Percentiles rank a stretch among this genome's conserved stretches.
Evolutionary conservation across 331 rosid genomes (phyloP).

Genomic region (Prunus yedoensis): DNA sequence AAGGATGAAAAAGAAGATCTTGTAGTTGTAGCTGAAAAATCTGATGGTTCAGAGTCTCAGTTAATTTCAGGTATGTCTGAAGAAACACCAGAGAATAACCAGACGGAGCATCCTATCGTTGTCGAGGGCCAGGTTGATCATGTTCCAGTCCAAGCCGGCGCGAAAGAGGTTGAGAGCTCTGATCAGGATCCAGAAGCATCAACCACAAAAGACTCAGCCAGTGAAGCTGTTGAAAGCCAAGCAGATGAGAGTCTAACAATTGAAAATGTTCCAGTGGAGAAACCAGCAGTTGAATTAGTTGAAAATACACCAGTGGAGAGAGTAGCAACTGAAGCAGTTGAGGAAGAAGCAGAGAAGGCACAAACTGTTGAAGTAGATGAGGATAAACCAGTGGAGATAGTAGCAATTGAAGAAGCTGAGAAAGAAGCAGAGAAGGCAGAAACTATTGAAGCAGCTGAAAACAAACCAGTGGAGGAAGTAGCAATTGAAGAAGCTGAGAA

Average conservation of each 20-base stretch:
- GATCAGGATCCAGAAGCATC: not conserved
- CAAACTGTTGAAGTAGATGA: not conserved
- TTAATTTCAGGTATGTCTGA: constrained; percentile 1
- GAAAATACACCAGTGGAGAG: not conserved
- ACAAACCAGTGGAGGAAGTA: not conserved
- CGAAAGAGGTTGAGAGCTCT: not conserved
- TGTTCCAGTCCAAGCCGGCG: not conserved
- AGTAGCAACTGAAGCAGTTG: not conserved
- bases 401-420: not conserved
- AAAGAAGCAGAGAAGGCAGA: not conserved
- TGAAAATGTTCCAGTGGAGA: not conserved
- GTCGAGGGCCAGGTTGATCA: constrained; percentile 6
- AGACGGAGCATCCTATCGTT: not conserved
- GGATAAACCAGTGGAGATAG: not conserved
- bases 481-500: not conserved
- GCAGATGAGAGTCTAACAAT: not conserved
- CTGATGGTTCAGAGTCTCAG: not conserved
- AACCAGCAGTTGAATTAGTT: not conserved
- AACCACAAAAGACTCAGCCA: not conserved
- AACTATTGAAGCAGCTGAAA: not conserved
- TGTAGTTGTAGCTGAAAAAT: constrained; percentile 1
- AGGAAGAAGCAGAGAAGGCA: not conserved
- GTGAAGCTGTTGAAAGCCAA: not conserved
- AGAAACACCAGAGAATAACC: not conserved
- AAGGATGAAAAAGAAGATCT: not conserved